Conservation (phyloP, 129 eudicot genomes). For the Dittrichia graveolens region DNA sequence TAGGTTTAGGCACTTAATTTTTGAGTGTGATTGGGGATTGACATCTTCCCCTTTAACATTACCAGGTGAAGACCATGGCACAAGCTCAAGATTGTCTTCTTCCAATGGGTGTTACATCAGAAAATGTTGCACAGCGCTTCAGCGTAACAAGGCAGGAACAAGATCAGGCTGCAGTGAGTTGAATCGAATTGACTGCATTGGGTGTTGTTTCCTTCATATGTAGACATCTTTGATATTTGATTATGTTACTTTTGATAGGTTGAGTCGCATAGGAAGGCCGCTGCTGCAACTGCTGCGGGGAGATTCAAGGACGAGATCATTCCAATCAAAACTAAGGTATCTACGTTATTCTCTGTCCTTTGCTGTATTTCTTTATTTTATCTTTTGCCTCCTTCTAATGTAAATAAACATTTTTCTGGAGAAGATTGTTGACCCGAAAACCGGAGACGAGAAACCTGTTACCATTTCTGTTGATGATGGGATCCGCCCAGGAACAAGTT, state of each 20-base stretch:
- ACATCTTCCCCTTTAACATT: conserved; percentile 16
- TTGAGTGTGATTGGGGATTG: not conserved
- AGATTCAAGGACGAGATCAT: conserved; percentile 89
- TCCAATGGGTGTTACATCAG: conserved; percentile 98
- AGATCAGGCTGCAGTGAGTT: conserved; percentile 98
- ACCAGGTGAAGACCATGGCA: conserved; percentile 72
- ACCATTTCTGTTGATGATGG: conserved; percentile 89
- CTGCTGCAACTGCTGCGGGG: conserved; percentile 95
- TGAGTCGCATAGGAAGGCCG: conserved; percentile 95
- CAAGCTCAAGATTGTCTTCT: conserved; percentile 97
- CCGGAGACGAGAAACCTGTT: conserved; percentile 85
- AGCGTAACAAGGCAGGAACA: conserved; percentile 89
- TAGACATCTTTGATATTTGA: not conserved
- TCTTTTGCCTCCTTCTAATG: not conserved
- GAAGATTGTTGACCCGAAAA: conserved; percentile 91
- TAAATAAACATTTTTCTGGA: not conserved
- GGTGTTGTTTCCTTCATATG: conserved; percentile 3
- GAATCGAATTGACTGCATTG: not conserved
- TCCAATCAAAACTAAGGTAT: conserved; percentile 84
- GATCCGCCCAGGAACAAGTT: conserved; percentile 67
- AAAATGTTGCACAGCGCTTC: conserved; percentile 88
- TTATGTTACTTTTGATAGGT: conserved; percentile 44
- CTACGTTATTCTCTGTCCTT: not conserved
- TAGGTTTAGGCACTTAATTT: not conserved
- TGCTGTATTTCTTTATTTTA: not conserved